Base-by-base conservation (phyloP, 2,329 filamentous ascomycete species). In the Zymoseptoria passerinii region DNA sequence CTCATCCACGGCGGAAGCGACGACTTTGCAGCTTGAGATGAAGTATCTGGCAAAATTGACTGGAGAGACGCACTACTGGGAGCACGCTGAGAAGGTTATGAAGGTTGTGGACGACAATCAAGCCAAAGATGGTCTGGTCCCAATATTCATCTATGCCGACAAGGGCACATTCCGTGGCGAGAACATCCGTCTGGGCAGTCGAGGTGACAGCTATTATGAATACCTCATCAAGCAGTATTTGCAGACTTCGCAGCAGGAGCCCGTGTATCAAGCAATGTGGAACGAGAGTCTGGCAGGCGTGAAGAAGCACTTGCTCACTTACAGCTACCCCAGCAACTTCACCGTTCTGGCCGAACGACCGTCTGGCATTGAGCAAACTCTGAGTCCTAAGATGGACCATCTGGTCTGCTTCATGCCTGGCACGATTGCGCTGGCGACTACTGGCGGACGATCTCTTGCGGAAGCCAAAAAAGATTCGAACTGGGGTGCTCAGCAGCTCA, bases 191-290 rank as follows among this genome's bases (percentile, higher is more conserved):
- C 81, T 97, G 20, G 94, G 94, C 48, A 96, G 90, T 72, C 84
- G 94, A 61, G 94, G 94, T 51, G 94, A 99, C 77, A 96, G 92
- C 52, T 99, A 97, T 76, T 99, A 99, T 75, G 90, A 99, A 76
- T 99, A 99, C 73, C 83, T 99, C 54, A 95, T 97, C 78, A 99
- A 99, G 77, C 94, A 99, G 73, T 97, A 95, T 71, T 80, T 96
- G 19, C 94, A 99, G 74, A 99, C 94, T 10, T 89, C 89, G 58
- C 85, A 88, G 71, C 81, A 92, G 69, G 92, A 99, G 72, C 80
- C 85, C 0, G 76, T 97, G 16, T 99, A 99, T 74, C 80, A 86
- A 64, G 89, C 94, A 13, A 89, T 99, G 85, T 99, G 95, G 92
- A 81, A 92, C 48, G 88, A 99, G 71, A 81, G 90, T 13, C 78